Base-by-base conservation (phyloP, 371 early-diverging fungal genomes). In the Mucor velutinosus region DNA sequence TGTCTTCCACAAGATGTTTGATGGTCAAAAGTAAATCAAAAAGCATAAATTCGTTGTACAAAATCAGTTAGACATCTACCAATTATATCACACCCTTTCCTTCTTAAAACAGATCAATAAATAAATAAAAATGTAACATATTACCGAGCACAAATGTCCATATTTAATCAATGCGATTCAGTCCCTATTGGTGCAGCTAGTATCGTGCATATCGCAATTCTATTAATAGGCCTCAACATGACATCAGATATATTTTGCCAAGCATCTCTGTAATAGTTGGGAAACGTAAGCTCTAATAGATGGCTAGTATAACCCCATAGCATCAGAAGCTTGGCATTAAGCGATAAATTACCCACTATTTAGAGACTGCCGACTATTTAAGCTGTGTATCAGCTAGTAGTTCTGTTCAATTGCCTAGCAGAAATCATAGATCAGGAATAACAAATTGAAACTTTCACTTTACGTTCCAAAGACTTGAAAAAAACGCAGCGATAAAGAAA, bases 1-100 rank as follows among this genome's bases (percentile, higher is more conserved):
- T 65, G 58, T 92, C 62, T 91, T 95, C 82, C 85, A 90, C 70
- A 66, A 79, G 29, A 62, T 74, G 49, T 66, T 79, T 43, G 62
- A 69, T 47, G 77, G 68, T n/a, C 35, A 60, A 64, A 61, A 72
- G 45, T 68, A 72, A 69, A 30, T 62, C 30, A 47, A 41, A 47
- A 51, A 51, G 51, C 51, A 51, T 62, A 35, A 49, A 37, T 30
- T 51, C 12, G 30, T 33, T 58, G 47, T 56, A 62, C 35, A 67
- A 56, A 62, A 39, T 33, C 23, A 64, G 41, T 35, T 58, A 58
- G 37, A 58, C 35, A 25, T 64, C 41, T 27, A 57, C 57, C 56
- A 64, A 55, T 56, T 39, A 64, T 30, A 64, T 56, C 64, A 41
- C 25, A 19, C 19, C 57, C 8, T 57, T 21, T 32, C 17, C 41